Conservation (phyloP, 805 yeast species). For the Candida tallmaniae region DNA sequence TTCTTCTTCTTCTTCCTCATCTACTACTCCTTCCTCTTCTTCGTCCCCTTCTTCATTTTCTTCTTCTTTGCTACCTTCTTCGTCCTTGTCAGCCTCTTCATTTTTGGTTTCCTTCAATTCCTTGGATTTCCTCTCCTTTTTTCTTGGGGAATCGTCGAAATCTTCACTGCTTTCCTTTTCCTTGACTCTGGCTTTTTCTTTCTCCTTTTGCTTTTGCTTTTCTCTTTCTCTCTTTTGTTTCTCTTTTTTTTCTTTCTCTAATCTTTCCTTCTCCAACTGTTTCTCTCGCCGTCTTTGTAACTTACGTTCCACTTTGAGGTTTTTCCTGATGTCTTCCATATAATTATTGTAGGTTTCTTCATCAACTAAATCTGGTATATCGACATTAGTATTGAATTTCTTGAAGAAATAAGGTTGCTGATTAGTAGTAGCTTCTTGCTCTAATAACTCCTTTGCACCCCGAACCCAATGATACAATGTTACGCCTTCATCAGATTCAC, state of each 20-base stretch:
- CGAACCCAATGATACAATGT: slow-evolving; percentile 80
- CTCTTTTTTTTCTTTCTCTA: slow-evolving; percentile 10
- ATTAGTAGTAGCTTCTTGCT: slow-evolving; percentile 17
- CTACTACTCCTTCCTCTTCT: slow-evolving; percentile 1
- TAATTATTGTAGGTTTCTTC: slow-evolving; percentile 55
- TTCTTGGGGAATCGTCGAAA: slow-evolving; percentile 1
- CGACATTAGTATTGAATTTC: slow-evolving; percentile 64
- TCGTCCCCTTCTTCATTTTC: slow-evolving; percentile 2
- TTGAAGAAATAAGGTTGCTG: slow-evolving; percentile 59
- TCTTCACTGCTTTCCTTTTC: not conserved
- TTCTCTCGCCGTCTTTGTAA: slow-evolving; percentile 12
- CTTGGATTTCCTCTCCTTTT: slow-evolving; percentile 2
- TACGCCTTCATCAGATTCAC: slow-evolving; percentile 4
- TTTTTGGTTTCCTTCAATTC: too few species aligned
- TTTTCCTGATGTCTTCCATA: slow-evolving; percentile 38
- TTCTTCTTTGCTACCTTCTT: too few species aligned
- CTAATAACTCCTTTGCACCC: slow-evolving; percentile 51
- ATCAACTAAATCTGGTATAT: slow-evolving; percentile 62
- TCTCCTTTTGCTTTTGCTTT: slow-evolving; percentile 3
- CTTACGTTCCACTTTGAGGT: slow-evolving; percentile 15
- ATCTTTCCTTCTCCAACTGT: slow-evolving; percentile 13
- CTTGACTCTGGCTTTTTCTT: slow-evolving; percentile 4
- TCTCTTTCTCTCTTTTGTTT: slow-evolving; percentile 2
- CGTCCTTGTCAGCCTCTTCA: too few species aligned
- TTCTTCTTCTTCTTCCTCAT: slow-evolving; percentile 3